Conservation (phyloP, 441 rosid species). For the Adansonia rubrostipa region DNA sequence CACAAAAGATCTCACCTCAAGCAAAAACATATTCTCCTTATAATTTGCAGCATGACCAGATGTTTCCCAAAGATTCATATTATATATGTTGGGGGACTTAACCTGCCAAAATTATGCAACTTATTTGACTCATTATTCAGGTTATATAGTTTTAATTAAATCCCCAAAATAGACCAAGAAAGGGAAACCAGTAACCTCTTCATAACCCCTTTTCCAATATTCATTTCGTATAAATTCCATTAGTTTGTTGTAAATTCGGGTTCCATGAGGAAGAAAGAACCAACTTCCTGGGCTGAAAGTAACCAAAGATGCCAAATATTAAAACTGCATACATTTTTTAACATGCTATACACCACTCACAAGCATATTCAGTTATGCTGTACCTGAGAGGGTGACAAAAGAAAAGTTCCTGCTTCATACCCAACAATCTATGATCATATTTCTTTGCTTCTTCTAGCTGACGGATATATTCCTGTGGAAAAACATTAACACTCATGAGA, state of each 20-base stretch:
- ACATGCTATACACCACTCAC: background rate
- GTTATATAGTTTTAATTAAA: constrained; percentile 4
- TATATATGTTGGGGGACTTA: constrained; percentile 86
- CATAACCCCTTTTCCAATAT: constrained; percentile 87
- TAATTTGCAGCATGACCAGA: constrained; percentile 99
- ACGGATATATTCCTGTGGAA: constrained; percentile 68
- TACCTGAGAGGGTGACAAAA: constrained; percentile 89
- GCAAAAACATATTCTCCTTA: constrained; percentile 94
- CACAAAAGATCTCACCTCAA: constrained; percentile 62
- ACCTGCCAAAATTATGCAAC: constrained; percentile 61
- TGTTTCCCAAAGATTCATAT: constrained; percentile 97
- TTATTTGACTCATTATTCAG: constrained; percentile 13
- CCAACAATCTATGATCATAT: constrained; percentile 89
- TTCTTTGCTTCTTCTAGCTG: constrained; percentile 87
- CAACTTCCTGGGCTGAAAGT: constrained; percentile 95
- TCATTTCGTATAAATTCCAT: constrained; percentile 74
- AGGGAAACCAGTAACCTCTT: constrained; percentile 62
- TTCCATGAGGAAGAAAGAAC: constrained; percentile 95
- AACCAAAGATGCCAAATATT: constrained; percentile 29
- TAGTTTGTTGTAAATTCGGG: constrained; percentile 86
- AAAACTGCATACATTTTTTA: constrained; percentile 24
- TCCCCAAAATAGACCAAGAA: background rate
- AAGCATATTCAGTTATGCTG: constrained; percentile 11
- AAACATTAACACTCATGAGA: constrained; percentile 27
- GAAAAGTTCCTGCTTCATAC: constrained; percentile 93